Conservation (phyloP, 2,329 filamentous ascomycete genomes). For the Alternaria metachromatica region DNA sequence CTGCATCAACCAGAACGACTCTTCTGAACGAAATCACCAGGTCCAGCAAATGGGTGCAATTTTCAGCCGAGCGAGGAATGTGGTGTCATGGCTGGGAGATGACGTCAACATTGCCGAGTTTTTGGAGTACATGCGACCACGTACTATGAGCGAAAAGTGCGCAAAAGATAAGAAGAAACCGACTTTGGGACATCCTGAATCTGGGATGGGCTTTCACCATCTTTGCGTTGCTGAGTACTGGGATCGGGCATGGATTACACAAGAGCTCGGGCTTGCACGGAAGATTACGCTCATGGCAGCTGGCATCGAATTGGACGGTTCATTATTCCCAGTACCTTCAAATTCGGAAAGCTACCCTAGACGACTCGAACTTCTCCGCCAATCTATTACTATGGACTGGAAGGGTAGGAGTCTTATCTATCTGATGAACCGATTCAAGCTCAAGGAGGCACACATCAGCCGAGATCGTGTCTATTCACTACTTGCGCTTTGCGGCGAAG, state of each 20-base stretch:
- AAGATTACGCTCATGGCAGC: neutral
- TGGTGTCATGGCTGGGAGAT: neutral
- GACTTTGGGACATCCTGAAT: neutral
- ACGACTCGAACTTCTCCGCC: neutral
- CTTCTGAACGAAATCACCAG: neutral
- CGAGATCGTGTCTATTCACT: slow-evolving; percentile 1
- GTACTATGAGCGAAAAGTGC: neutral
- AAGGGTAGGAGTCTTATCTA: neutral
- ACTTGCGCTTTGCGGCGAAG: neutral
- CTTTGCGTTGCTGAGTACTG: slow-evolving; percentile 2
- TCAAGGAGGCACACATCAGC: neutral
- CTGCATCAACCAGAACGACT: slow-evolving; percentile 8
- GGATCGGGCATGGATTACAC: slow-evolving; percentile 8
- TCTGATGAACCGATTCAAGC: neutral
- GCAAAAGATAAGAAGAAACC: neutral
- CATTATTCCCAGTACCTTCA: neutral
- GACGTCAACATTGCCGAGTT: rapidly evolving
- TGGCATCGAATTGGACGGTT: neutral
- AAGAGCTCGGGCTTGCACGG: neutral
- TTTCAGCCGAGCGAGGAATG: neutral
- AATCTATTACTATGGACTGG: neutral
- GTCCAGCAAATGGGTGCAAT: neutral
- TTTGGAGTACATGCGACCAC: neutral
- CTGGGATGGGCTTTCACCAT: neutral
- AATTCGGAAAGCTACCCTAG: rapidly evolving